Evolutionary conservation across 1,139 yeast genomes (phyloP).

Genomic region (Yamadazyma kanchanaburiensis): DNA sequence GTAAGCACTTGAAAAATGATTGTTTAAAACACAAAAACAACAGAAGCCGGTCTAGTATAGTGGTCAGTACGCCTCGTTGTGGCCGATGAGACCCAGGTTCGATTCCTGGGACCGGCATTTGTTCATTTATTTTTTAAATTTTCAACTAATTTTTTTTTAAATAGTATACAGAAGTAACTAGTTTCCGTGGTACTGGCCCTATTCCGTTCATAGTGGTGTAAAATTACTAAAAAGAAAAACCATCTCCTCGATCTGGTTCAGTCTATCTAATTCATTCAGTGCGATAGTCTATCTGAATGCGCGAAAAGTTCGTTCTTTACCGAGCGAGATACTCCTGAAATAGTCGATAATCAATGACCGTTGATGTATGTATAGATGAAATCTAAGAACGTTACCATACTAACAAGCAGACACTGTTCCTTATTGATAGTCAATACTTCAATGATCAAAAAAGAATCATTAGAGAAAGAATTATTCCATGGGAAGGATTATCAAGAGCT

Average conservation of each 20-base stretch:
- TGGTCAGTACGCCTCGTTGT: slow-evolving; percentile 46
- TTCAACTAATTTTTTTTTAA: no score
- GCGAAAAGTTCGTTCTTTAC: slow-evolving; percentile 3
- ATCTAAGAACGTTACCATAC: background rate
- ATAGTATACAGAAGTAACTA: no score
- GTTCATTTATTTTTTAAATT: no score
- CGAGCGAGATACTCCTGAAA: slow-evolving; percentile 7
- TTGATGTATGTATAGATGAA: slow-evolving; percentile 7
- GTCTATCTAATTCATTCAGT: no score
- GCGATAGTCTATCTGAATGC: no score
- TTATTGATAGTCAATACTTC: slow-evolving; percentile 60
- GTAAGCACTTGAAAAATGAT: no score
- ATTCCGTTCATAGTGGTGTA: no score
- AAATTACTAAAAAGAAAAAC: no score
- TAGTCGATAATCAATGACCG: slow-evolving; percentile 4
- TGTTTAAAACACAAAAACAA: no score
- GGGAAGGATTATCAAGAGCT: slow-evolving; percentile 88
- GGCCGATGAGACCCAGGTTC: slow-evolving; percentile 47
- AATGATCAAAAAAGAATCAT: slow-evolving; percentile 74
- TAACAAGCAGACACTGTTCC: slow-evolving; percentile 4
- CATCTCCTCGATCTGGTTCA: no score
- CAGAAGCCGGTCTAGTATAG: slow-evolving; percentile 40
- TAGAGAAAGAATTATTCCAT: slow-evolving; percentile 81
- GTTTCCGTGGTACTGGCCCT: no score
- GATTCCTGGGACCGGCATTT: slow-evolving; percentile 44